phyloP scores from a whole-genome alignment of 345 rosid species.

The Streptanthus diversifolius region DNA sequence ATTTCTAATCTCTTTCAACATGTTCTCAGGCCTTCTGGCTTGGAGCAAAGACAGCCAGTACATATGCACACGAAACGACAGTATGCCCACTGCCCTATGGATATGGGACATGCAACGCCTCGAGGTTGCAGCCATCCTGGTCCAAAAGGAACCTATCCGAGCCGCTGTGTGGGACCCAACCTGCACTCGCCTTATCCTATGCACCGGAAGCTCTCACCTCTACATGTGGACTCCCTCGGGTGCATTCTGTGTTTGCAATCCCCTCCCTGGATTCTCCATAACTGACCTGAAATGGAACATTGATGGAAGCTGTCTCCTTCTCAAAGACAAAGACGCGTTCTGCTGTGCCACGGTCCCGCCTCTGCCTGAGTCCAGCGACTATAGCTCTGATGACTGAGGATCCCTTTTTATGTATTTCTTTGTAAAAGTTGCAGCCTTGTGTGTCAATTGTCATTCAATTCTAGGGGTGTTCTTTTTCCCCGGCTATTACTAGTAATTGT shows the following conservation, averaged over 20 bases:
- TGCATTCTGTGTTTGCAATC: slow-evolving; percentile 81
- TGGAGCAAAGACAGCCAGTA: slow-evolving; percentile 95
- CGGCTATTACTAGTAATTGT: not conserved
- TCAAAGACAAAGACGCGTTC: slow-evolving; percentile 86
- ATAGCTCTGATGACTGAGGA: slow-evolving; percentile 77
- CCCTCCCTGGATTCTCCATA: slow-evolving; percentile 62
- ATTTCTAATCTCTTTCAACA: not conserved
- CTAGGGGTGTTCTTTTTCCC: not conserved
- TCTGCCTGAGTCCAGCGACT: slow-evolving; percentile 75
- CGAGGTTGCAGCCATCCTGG: slow-evolving; percentile 85
- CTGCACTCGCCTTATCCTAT: slow-evolving; percentile 70
- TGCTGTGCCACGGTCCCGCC: slow-evolving; percentile 79
- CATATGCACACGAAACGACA: slow-evolving; percentile 80
- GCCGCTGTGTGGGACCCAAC: slow-evolving; percentile 92
- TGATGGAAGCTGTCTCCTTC: slow-evolving; percentile 87
- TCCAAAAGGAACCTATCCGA: slow-evolving; percentile 85
- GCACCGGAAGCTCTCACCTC: slow-evolving; percentile 87
- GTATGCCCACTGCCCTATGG: slow-evolving; percentile 90
- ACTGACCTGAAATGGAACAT: slow-evolving; percentile 86
- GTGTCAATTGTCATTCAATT: not conserved
- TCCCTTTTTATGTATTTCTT: slow-evolving; percentile 5
- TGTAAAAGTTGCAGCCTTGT: slow-evolving; percentile 17
- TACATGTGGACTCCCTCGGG: slow-evolving; percentile 96
- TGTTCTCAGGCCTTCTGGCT: slow-evolving; percentile 67
- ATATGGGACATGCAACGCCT: slow-evolving; percentile 83